Evolutionary conservation across 495 filamentous ascomycete species (phyloP).

Genomic region (Melanomma pulvis-pyrius): DNA sequence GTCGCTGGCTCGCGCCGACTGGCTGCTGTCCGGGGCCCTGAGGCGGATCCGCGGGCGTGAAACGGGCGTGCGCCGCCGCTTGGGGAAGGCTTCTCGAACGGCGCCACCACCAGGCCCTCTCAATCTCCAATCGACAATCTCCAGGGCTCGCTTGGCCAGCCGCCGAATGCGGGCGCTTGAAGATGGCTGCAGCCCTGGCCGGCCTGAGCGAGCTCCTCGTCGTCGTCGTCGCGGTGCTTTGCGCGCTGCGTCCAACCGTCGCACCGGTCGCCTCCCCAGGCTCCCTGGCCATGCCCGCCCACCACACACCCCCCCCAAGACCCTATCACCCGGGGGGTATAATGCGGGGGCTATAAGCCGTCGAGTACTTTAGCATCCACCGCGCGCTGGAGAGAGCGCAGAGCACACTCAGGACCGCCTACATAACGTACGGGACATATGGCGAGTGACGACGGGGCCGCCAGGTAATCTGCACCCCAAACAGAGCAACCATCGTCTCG

Average conservation of each 20-base stretch:
- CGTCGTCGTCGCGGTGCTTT: neutral
- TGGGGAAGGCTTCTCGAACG: conserved; percentile 25
- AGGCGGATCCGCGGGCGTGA: conserved; percentile 11
- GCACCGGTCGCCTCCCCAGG: conserved; percentile 17
- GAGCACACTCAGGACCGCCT: neutral
- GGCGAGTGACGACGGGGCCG: neutral
- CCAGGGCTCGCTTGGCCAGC: conserved; percentile 23
- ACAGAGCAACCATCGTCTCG: conserved; percentile 14
- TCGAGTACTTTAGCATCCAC: conserved; percentile 29
- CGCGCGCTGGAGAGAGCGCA: neutral
- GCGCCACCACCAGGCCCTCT: conserved; percentile 3
- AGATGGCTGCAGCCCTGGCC: too few species aligned
- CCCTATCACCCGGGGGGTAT: conserved; percentile 35
- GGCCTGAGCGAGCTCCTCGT: too few species aligned
- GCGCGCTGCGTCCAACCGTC: conserved; percentile 15
- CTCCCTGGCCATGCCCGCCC: conserved; percentile 6
- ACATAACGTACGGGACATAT: neutral
- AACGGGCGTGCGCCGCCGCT: conserved; percentile 6
- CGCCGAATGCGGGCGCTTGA: neutral
- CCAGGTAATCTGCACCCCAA: conserved; percentile 28
- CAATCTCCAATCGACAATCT: neutral
- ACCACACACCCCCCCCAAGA: too few species aligned
- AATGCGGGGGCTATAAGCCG: conserved; percentile 34
- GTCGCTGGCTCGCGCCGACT: neutral
- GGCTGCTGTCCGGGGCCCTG: neutral